phyloP scores from a whole-genome alignment of 2,329 filamentous ascomycete genomes.

The Monilinia vaccinii-corymbosi region DNA sequence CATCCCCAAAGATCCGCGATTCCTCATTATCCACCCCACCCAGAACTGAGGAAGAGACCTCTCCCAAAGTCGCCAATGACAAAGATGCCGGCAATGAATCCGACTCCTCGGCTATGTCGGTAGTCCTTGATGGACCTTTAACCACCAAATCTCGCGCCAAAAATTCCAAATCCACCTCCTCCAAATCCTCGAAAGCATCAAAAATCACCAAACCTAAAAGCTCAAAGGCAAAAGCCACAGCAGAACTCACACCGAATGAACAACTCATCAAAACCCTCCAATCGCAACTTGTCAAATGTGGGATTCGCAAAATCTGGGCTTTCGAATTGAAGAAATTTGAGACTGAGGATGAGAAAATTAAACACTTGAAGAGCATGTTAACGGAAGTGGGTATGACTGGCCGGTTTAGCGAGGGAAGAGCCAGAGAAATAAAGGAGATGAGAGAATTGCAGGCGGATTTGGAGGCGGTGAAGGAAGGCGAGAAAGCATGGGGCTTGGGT shows the following conservation, averaged over 20 bases:
- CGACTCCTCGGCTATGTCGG: constrained; percentile 56
- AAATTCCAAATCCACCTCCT: constrained; percentile 38
- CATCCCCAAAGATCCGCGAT: constrained; percentile 12
- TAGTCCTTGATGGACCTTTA: constrained; percentile 56
- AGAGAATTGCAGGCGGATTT: constrained; percentile 78
- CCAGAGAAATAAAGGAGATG: constrained; percentile 76
- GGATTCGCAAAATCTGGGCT: constrained; percentile 84
- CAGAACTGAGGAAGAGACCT: constrained; percentile 15
- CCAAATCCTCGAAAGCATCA: constrained; percentile 26
- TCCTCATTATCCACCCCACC: constrained; percentile 1
- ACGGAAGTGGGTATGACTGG: constrained; percentile 79
- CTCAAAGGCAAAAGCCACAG: constrained; percentile 34
- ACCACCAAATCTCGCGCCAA: constrained; percentile 7
- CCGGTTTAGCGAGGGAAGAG: constrained; percentile 76
- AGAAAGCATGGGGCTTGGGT: constrained; percentile 62
- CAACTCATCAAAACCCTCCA: constrained; percentile 84
- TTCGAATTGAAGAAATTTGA: constrained; percentile 70
- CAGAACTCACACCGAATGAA: constrained; percentile 49
- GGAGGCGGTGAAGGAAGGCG: constrained; percentile 75
- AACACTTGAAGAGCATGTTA: constrained; percentile 70
- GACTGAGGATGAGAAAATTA: constrained; percentile 72
- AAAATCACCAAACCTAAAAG: constrained; percentile 26
- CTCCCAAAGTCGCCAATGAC: constrained; percentile 9
- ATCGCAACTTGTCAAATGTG: constrained; percentile 79
- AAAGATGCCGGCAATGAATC: constrained; percentile 32